Conservation (phyloP, 192 early-diverging fungal genomes). For the Blastocladiella britannica region DNA sequence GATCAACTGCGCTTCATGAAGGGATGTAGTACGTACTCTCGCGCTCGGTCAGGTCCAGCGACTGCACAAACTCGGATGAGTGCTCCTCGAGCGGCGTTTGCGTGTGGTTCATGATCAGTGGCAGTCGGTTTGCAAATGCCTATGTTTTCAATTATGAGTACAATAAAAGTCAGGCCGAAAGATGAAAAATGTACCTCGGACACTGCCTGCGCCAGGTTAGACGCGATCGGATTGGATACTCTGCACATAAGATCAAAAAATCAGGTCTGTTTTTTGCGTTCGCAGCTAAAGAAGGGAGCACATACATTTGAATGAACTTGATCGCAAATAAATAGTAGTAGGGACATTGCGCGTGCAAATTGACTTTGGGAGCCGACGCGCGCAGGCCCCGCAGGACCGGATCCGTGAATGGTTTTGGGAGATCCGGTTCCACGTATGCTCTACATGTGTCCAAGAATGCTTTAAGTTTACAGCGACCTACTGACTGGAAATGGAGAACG, state of each 20-base stretch:
- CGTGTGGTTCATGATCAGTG: not conserved
- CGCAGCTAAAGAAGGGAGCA: too few relatives aligned
- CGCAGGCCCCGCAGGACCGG: conserved; percentile 14
- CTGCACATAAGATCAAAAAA: too few relatives aligned
- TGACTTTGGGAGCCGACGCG: conserved; percentile 14
- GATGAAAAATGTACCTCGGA: too few relatives aligned
- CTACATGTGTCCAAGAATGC: too few relatives aligned
- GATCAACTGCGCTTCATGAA: not conserved
- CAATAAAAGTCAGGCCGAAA: too few relatives aligned
- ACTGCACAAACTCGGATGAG: not conserved
- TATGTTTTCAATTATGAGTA: too few relatives aligned
- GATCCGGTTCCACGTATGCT: conserved; percentile 10
- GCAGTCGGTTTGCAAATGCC: not conserved
- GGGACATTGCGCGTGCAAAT: conserved; percentile 15
- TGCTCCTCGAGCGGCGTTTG: not conserved
- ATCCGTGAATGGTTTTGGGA: conserved; percentile 14
- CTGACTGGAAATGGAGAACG: too few relatives aligned
- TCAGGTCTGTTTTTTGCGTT: too few relatives aligned
- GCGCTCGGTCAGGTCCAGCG: not conserved
- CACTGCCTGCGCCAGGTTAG: too few relatives aligned
- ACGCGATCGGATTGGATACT: too few relatives aligned
- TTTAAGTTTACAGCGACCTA: too few relatives aligned
- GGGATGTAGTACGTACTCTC: not conserved
- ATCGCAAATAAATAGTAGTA: conserved; percentile 19
- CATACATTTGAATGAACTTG: conserved; percentile 9